Percentiles rank a stretch among this genome's conserved stretches.
These are phyloP conservation scores for Beta lomatogona DNA, from an alignment of 179 eudicot genomes.

Conservation along the genomic window DNA sequence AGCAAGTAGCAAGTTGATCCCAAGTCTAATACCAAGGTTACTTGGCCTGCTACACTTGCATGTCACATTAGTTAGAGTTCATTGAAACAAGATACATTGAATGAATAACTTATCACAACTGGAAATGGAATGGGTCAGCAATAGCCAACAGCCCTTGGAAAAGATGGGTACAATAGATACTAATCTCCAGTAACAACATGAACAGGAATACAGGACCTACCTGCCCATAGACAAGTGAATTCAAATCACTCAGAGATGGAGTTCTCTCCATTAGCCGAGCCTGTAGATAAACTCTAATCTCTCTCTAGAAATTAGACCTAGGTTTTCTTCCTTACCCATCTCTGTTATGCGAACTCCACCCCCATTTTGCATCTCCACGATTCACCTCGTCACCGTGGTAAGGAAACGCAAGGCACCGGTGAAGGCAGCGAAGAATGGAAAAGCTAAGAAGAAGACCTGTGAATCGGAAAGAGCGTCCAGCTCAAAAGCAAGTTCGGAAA, in stretches of 20 bases:
- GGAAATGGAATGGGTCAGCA: background rate
- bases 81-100: background rate
- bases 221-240: constrained; percentile 92
- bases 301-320: too few relatives aligned
- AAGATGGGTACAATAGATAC: background rate
- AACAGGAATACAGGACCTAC: constrained; percentile 33
- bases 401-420: too few relatives aligned
- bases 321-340: too few relatives aligned
- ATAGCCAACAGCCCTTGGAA: background rate
- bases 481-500: too few relatives aligned
- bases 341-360: too few relatives aligned
- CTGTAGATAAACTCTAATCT: constrained; percentile 57
- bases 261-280: constrained; percentile 83
- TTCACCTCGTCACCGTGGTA: too few relatives aligned
- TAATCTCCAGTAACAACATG: background rate
- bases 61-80: background rate
- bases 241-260: constrained; percentile 88
- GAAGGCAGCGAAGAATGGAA: too few relatives aligned
- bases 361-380: too few relatives aligned
- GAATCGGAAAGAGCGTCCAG: too few relatives aligned
- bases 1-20: background rate
- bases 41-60: background rate
- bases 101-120: background rate
- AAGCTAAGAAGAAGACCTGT: too few relatives aligned
- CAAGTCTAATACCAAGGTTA: background rate